Evolutionary conservation across 2,329 filamentous ascomycete species (phyloP), one percentile per base, ranked within the genome.

Genomic region (Dactylonectria macrodidyma): DNA sequence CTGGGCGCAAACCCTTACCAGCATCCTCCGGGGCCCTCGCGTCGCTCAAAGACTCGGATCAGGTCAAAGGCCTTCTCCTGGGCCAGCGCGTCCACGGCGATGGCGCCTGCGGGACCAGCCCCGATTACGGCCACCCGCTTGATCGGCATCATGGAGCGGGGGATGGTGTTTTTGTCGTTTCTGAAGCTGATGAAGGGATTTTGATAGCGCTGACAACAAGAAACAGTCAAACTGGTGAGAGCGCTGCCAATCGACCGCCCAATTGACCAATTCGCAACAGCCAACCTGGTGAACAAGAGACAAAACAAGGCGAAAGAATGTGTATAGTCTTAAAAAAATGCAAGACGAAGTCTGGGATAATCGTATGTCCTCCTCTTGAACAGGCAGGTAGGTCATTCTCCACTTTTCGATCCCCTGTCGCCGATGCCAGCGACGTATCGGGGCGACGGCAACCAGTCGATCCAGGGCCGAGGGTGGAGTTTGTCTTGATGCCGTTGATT

Each of bases 31-130:
- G 88, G 81, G 33, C 82, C 83, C 64, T 89, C 87, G 62, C 88
- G 84, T 36, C 89, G 81, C 75, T 91, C 89, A 74, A 91, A 91
- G 0, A 91, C 87, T 10, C 87, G 84, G 66, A 91, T 88, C 1
- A 82, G 76, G 63, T 90, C 86, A 71, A 91, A 91, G 1, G 80
- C 75, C 67, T 88, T 82, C 74, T 91, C 89, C 75, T 88, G 84
- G 22, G 83, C 84, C 34, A 91, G 78, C 4, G 89, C 88, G 79
- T 91, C 88, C 4, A 89, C 85, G 0, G 88, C 79, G 65, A 90
- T 90, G 14, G 87, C 86, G 2, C 89, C 89, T 2, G 87, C 83
- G 7, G 89, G 89, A 5, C 89, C 89, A 2, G 88, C 84, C 16
- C 89, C 89, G 73, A 91, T 89, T 4, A 91, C 84, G 24, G 89